These are phyloP conservation scores for Debaryomyces hansenii DNA, from an alignment of 805 yeast genomes.

Conservation along the genomic window DNA sequence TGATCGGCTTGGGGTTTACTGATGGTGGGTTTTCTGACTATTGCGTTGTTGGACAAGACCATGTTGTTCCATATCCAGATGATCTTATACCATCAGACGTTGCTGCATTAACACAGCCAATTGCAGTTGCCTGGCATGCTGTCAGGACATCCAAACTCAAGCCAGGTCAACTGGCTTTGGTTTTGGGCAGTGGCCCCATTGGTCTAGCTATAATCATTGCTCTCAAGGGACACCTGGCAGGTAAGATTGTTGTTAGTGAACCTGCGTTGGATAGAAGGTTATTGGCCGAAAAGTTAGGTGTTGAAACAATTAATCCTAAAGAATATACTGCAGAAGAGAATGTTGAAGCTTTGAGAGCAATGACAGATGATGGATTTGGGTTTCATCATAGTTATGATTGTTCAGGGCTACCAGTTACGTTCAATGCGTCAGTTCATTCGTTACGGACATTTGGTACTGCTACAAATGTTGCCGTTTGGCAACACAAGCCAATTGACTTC, in stretches of 20 bases:
- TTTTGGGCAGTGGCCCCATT: constrained; percentile 64
- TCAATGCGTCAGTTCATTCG: constrained; percentile 49
- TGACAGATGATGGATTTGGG: constrained; percentile 42
- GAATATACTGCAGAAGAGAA: constrained; percentile 8
- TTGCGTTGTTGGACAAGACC: constrained; percentile 42
- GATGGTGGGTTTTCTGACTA: constrained; percentile 58
- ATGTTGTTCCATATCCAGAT: constrained; percentile 42
- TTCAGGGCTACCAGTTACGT: constrained; percentile 56
- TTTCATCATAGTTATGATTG: constrained; percentile 52
- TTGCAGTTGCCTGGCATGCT: constrained; percentile 63
- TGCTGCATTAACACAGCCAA: constrained; percentile 59
- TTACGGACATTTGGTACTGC: constrained; percentile 53
- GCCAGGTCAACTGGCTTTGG: constrained; percentile 48
- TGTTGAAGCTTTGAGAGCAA: constrained; percentile 30
- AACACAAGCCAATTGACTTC: constrained; percentile 42
- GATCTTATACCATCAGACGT: constrained; percentile 36
- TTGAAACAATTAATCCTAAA: constrained; percentile 23
- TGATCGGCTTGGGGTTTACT: constrained; percentile 56
- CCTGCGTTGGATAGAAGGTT: constrained; percentile 57
- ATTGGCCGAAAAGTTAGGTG: constrained; percentile 51
- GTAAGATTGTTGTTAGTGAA: constrained; percentile 51
- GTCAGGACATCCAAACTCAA: constrained; percentile 42
- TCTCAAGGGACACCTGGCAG: constrained; percentile 41
- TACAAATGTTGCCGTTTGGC: constrained; percentile 63
- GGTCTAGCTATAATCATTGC: constrained; percentile 58